A percentile compares a stretch with the other conserved stretches of the same genome.
Evolutionary conservation across 768 basidiomycete genomes (phyloP).

Genomic region (Chalciporus chontae): DNA sequence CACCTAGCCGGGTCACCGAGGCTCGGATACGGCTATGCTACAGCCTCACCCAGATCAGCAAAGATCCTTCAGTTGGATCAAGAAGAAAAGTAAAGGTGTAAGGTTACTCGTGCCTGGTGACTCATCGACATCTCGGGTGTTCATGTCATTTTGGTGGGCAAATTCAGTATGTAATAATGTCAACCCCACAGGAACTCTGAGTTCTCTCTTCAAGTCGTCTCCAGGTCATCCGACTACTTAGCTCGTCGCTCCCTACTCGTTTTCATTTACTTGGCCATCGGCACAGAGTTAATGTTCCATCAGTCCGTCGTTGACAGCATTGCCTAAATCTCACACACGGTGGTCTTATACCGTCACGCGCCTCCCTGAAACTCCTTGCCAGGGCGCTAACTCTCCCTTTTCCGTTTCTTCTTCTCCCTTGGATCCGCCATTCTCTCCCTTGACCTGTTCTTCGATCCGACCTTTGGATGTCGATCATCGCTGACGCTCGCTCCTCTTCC

Average conservation of each 20-base stretch:
- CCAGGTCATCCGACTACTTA: background rate
- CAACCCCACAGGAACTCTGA: too few species aligned
- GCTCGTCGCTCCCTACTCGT: background rate
- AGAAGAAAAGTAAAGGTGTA: too few species aligned
- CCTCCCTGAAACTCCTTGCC: background rate
- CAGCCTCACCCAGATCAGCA: too few species aligned
- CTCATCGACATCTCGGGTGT: too few species aligned
- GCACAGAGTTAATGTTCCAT: slow-evolving; percentile 10
- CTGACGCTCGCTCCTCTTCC: slow-evolving; percentile 3
- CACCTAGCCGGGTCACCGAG: too few species aligned
- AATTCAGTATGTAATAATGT: too few species aligned
- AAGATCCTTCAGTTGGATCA: too few species aligned
- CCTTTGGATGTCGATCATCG: slow-evolving; percentile 11
- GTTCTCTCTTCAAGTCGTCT: background rate
- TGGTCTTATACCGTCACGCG: slow-evolving; percentile 7
- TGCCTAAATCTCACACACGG: slow-evolving; percentile 22
- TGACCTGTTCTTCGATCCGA: background rate
- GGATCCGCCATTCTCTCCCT: background rate
- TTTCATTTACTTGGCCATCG: background rate
- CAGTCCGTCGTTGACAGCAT: slow-evolving; percentile 5
- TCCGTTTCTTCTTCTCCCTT: background rate
- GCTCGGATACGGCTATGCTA: too few species aligned
- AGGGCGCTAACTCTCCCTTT: background rate
- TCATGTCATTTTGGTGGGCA: too few species aligned
- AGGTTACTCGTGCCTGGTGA: too few species aligned